phyloP scores from a whole-genome alignment of 192 early-diverging fungal genomes.

The Backusella mclennaniae region DNA sequence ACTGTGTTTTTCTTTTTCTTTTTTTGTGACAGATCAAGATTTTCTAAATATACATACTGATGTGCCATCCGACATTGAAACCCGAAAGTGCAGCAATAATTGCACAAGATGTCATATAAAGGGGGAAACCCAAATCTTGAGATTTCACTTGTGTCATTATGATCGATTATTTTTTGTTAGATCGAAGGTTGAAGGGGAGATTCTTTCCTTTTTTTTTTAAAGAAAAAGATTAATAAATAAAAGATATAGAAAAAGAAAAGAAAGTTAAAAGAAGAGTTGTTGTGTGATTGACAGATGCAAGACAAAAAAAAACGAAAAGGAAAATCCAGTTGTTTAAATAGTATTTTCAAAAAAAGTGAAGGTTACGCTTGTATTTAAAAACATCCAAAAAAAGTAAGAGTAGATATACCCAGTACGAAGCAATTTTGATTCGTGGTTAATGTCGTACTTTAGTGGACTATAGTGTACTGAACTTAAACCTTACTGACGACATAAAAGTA shows the following conservation, averaged over 20 bases:
- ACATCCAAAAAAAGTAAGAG: conserved; percentile 5
- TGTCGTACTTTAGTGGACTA: background rate
- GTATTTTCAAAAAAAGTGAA: background rate
- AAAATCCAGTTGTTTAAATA: background rate
- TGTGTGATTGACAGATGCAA: background rate
- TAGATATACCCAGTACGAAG: conserved; percentile 11
- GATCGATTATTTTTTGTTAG: background rate
- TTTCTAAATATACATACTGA: conserved; percentile 21
- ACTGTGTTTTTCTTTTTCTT: background rate
- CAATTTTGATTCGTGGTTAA: background rate
- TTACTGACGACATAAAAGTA: background rate
- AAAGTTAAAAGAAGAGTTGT: conserved; percentile 5
- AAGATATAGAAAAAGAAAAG: conserved; percentile 2
- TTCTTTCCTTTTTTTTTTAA: conserved; percentile 8
- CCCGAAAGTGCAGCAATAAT: conserved; percentile 33
- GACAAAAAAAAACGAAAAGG: background rate
- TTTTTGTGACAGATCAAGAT: background rate
- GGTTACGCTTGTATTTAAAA: conserved; percentile 8
- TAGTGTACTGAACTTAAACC: background rate
- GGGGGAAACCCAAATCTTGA: conserved; percentile 23
- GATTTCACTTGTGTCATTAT: conserved; percentile 19
- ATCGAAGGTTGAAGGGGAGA: background rate
- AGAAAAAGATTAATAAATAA: conserved; percentile 6
- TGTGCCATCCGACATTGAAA: conserved; percentile 35
- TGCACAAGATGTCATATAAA: conserved; percentile 29